Base-by-base conservation (phyloP, 768 basidiomycete genomes). In the Kwoniella dejecticola region DNA sequence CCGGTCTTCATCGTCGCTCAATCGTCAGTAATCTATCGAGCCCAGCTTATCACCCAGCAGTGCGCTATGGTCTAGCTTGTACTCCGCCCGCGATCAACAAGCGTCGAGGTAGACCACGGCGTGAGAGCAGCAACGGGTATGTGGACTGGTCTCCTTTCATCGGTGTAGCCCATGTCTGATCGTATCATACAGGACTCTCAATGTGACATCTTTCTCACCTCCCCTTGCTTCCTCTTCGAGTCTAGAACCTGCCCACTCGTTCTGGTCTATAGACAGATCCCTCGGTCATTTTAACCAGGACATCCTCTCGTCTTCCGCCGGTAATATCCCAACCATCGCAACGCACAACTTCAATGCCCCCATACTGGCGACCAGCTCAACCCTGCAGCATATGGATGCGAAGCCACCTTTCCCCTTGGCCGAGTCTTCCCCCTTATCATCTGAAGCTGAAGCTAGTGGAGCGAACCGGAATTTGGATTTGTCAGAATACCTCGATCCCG, bases 401-500 rank as follows among this genome's bases (percentile, higher is more conserved):
- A 50, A 10, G 30, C 30, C 52, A 54, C 36, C 24, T 3, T n/a
- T 40, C 5, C 15, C 48, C 30, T 8, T 50, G 21, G 17, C 29
- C 33, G 19, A 57, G 30, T 36, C 49, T 42, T 50, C 54, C 24
- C 54, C 42, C 7, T 19, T 29, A 7, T 56, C 54, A 19, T 29
- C 44, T 12, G 54, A 56, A 41, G 45, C 57, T 17, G 57, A 49
- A 30, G 47, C 44, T 1, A 47, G 29, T 17, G 57, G 31, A 10
- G 12, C 41, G 10, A 60, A 62, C 24, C 50, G 33, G 12, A 59
- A 64, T 50, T 23, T 68, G 30, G 59, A 68, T 44, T 29, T 68
- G n/a, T 68, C 66, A 26, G 66, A 64, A 44, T 68, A 68, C 29
- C 55, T 68, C 12, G 66, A 68, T 64, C 66, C 62, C 2, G 42